phyloP scores from a whole-genome alignment of 2,329 filamentous ascomycete genomes.

The Colletotrichum plurivorum region DNA sequence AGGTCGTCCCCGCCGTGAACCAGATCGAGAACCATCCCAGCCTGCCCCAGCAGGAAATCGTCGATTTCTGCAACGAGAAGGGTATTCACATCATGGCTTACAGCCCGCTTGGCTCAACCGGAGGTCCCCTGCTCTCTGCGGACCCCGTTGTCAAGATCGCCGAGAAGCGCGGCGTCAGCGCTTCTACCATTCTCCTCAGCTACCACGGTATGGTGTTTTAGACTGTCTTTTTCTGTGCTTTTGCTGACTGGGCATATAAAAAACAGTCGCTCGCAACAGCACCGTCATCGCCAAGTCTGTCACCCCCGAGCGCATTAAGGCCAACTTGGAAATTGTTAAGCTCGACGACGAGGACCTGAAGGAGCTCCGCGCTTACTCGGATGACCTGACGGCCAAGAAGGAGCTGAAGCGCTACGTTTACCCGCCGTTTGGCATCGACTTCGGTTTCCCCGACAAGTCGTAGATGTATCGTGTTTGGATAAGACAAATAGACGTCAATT shows the following conservation, averaged over 20 bases:
- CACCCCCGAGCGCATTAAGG: constrained; percentile 76
- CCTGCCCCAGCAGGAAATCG: constrained; percentile 80
- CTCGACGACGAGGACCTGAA: constrained; percentile 75
- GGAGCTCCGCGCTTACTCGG: constrained; percentile 68
- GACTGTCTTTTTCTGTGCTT: not conserved
- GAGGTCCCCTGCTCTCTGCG: constrained; percentile 74
- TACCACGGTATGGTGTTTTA: constrained; percentile 71
- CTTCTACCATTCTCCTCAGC: constrained; percentile 77
- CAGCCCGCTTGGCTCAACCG: constrained; percentile 75
- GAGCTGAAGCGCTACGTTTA: constrained; percentile 75
- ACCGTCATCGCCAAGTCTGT: constrained; percentile 83
- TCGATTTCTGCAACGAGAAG: constrained; percentile 76
- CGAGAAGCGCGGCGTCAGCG: constrained; percentile 72
- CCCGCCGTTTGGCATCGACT: constrained; percentile 77
- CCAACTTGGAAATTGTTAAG: constrained; percentile 77
- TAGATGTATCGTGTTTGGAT: constrained; percentile 27
- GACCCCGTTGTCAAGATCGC: constrained; percentile 75
- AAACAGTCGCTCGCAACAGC: constrained; percentile 74
- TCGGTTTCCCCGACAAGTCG: constrained; percentile 80
- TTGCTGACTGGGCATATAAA: constrained; percentile 3
- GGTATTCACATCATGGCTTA: constrained; percentile 82
- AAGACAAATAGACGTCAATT: constrained; percentile 7
- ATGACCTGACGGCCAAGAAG: constrained; percentile 62
- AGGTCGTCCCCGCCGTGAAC: constrained; percentile 75
- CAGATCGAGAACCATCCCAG: constrained; percentile 83